A percentile compares a stretch with the other conserved stretches of the same genome.
Evolutionary conservation across 2,329 filamentous ascomycete genomes (phyloP).

Genomic region (Colletotrichum nymphaeae): DNA sequence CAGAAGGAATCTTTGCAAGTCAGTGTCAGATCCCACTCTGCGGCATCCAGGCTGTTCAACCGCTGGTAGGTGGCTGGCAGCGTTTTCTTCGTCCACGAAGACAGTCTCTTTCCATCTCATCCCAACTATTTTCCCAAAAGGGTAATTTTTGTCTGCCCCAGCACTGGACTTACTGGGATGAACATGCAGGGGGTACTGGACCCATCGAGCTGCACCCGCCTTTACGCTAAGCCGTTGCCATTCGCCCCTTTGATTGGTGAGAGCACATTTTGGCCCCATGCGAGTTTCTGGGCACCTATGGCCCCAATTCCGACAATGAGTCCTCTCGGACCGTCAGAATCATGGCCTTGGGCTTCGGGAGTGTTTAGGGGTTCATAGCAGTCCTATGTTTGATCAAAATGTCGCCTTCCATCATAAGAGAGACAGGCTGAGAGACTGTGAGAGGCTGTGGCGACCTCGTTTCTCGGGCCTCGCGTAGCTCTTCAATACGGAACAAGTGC

Average conservation of each 20-base stretch:
- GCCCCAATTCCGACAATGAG: background rate
- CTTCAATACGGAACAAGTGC: constrained; percentile 1
- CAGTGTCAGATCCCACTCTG: background rate
- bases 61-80: background rate
- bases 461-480: background rate
- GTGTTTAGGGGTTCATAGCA: background rate
- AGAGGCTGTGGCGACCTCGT: background rate
- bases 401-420: background rate
- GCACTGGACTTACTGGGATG: constrained; percentile 1
- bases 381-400: background rate
- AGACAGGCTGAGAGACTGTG: background rate
- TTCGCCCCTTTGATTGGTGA: constrained; percentile 23
- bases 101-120: background rate
- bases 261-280: background rate
- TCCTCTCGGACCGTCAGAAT: background rate
- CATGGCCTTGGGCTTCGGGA: background rate
- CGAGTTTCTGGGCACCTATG: background rate
- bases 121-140: constrained; percentile 29
- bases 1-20: constrained; percentile 28
- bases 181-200: constrained; percentile 8
- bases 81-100: background rate
- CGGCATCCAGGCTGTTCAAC: background rate
- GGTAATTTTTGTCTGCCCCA: constrained; percentile 18
- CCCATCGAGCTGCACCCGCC: constrained; percentile 7
- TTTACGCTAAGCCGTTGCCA: constrained; percentile 12